These are phyloP conservation scores for Cunninghamia lanceolata DNA, from an alignment of 75 land plant genomes.

Conservation along the genomic window DNA sequence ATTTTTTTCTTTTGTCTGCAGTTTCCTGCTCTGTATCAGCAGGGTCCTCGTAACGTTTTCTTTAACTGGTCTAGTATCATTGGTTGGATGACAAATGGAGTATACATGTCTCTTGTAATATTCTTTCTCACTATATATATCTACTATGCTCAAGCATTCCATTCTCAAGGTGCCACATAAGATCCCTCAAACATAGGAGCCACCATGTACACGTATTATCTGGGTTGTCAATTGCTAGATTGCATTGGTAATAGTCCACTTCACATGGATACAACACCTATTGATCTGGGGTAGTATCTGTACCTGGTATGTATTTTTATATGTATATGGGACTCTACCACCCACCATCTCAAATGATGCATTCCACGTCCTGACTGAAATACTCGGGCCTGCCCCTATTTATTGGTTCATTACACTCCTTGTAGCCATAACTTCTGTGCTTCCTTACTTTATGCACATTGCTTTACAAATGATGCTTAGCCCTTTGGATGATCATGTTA, in stretches of 20 bases:
- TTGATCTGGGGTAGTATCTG: constrained; percentile 79
- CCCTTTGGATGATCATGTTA: no score
- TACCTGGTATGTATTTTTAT: constrained; percentile 73
- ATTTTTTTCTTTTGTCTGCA: constrained; percentile 24
- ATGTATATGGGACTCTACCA: constrained; percentile 65
- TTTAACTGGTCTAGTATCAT: constrained; percentile 67
- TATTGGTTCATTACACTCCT: constrained; percentile 65
- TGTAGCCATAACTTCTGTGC: constrained; percentile 39
- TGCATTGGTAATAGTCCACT: constrained; percentile 76
- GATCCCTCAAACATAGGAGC: constrained; percentile 53
- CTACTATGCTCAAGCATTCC: no score
- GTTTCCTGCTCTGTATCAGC: constrained; percentile 85
- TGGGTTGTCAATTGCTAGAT: constrained; percentile 82
- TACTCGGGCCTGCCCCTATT: constrained; percentile 64
- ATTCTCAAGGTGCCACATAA: constrained; percentile 56
- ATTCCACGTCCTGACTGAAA: constrained; percentile 53
- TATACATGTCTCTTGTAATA: constrained; percentile 63
- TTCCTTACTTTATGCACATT: no score
- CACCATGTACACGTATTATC: constrained; percentile 79
- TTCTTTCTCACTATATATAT: no score
- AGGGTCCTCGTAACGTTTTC: constrained; percentile 52
- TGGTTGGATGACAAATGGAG: constrained; percentile 70
- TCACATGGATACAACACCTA: constrained; percentile 88
- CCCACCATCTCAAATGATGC: no score
- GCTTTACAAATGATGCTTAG: no score